A percentile compares a stretch with the other conserved stretches of the same genome.
phyloP scores from a whole-genome alignment of 495 filamentous ascomycete genomes.

The Podospora pseudoanserina region DNA sequence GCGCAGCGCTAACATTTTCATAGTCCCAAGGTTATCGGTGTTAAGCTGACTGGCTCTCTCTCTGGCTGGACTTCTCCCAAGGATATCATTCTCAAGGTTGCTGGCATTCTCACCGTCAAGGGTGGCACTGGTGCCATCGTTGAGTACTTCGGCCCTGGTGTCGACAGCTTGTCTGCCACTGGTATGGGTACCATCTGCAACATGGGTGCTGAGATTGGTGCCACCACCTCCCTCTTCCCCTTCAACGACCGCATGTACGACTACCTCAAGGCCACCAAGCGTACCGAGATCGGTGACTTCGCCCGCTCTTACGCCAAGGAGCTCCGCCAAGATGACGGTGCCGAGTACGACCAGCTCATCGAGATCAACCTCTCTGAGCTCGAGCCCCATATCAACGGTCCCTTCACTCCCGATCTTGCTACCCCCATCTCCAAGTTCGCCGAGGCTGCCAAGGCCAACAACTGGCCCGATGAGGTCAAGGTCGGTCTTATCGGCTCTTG shows the following conservation, averaged over 20 bases:
- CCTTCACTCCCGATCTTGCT: constrained; percentile 98
- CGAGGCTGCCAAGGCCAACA: constrained; percentile 86
- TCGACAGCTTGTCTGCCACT: constrained; percentile 59
- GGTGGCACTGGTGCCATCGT: constrained; percentile 96
- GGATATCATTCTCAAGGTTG: constrained; percentile 98
- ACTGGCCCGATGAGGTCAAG: constrained; percentile 96
- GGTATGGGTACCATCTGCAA: constrained; percentile 71
- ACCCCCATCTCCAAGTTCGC: constrained; percentile 98
- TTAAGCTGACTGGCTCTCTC: constrained; percentile 84
- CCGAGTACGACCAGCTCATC: constrained; percentile 93
- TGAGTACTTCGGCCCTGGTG: constrained; percentile 83
- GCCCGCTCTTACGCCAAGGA: constrained; percentile 79
- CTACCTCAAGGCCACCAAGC: constrained; percentile 91
- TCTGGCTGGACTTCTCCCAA: constrained; percentile 90
- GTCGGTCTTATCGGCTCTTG: constrained; percentile 96
- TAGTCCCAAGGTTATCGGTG: constrained; percentile 85
- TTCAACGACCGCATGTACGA: constrained; percentile 98
- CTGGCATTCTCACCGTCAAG: constrained; percentile 95
- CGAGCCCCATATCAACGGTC: constrained; percentile 98
- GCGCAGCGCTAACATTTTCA: neutral
- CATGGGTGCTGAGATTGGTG: constrained; percentile 86
- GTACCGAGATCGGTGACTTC: constrained; percentile 84
- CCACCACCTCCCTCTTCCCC: constrained; percentile 96
- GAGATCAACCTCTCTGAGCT: constrained; percentile 93
- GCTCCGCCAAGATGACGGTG: constrained; percentile 85